Evolutionary conservation across 345 rosid species (phyloP), one percentile per base, ranked within the genome.

Genomic region (Clarkia xantiana): DNA sequence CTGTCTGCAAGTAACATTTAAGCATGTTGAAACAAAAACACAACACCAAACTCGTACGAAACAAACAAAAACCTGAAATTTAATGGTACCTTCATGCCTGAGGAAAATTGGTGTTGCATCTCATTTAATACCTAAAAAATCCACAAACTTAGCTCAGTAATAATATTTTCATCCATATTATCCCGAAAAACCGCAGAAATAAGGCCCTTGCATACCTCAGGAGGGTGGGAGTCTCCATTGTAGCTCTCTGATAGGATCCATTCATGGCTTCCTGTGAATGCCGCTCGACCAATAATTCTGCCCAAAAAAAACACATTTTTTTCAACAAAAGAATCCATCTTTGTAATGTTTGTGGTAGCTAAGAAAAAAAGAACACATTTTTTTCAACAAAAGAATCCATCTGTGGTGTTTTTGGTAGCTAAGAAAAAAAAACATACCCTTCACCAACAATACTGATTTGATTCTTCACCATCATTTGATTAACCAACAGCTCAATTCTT

Each of bases 221-320:
- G 88, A 11, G 95, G 88, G 57, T 82, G 80, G 55, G 69, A 55
- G 56, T 68, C 67, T 39, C 67, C 70, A 52, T 52, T 59, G 50
- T 64, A 81, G 71, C 22, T 80, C 43, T 67, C 80, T 17, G 82
- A 72, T 56, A 77, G 74, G 52, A 93, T 71, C 96, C 99, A 93
- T 49, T 80, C 77, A 65, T 84, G 86, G 57, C 72, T 78, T 63
- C 91, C 96, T 0, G 84, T 78, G 59, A 93, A 87, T 41, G 96
- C 94, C 74, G 86, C 85, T 64, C 86, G 79, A 10, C 99, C 95
- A 16, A 93, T 79, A 49, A 82, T 62, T 62, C 94, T 91, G 84
- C 44, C 44, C 61, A 19, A 47, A 38, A 13, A 44, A 62, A 16
- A 17, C 11, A 11, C 14, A 29, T 7, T 29, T 29, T 29, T 29